Conservation (phyloP, 305 asterid genomes). For the Fraxinus latifolia region DNA sequence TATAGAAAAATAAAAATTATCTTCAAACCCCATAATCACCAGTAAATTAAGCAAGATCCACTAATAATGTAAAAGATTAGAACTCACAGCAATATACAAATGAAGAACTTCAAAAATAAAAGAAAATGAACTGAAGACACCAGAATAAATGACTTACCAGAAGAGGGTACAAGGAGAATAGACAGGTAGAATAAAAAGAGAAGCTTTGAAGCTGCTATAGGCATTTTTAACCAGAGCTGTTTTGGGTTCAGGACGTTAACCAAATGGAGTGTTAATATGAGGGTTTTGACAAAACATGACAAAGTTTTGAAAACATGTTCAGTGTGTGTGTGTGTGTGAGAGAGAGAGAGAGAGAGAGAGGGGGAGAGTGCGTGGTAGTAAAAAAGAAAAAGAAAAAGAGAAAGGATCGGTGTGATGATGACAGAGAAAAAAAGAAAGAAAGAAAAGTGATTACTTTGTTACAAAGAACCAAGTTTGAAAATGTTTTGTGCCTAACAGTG, state of each 20-base stretch:
- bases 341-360: not conserved
- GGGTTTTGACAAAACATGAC: constrained; percentile 5
- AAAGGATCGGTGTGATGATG: constrained; percentile 28
- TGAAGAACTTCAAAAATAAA: not conserved
- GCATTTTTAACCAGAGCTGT: constrained; percentile 35
- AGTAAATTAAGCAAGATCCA: not conserved
- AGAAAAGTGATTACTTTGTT: constrained; percentile 54
- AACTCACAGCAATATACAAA: not conserved
- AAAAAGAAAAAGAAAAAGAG: constrained; percentile 21
- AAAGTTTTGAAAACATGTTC: constrained; percentile 22
- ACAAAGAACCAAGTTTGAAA: constrained; percentile 43
- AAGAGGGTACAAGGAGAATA: constrained; percentile 35
- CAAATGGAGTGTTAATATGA: constrained; percentile 22
- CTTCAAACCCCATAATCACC: not conserved
- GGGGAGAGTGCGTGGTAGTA: not conserved
- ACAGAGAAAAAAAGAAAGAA: constrained; percentile 1
- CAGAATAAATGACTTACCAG: constrained; percentile 36
- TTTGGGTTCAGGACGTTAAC: constrained; percentile 3
- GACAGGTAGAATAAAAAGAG: constrained; percentile 36
- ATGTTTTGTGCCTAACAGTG: constrained; percentile 30
- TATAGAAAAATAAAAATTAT: not conserved
- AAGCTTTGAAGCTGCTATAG: constrained; percentile 29
- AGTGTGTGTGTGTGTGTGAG: not conserved
- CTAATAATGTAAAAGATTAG: not conserved
- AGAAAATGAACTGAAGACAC: not conserved